Conservation (phyloP, 2,329 filamentous ascomycete genomes). For the Aspergillus luchuensis region DNA sequence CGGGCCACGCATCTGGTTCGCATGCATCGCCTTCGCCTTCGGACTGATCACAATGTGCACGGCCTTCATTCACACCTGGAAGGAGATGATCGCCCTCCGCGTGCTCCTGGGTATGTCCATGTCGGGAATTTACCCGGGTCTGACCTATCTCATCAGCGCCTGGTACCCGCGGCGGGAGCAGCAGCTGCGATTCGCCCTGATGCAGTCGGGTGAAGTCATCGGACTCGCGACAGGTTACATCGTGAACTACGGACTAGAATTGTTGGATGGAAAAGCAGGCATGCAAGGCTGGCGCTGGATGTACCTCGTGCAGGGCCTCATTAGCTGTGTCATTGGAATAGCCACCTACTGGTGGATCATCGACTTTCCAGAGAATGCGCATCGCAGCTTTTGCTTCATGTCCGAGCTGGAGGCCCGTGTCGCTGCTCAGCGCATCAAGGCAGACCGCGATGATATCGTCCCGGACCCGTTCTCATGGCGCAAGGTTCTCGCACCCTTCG, state of each 20-base stretch:
- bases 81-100: slow-evolving; percentile 68
- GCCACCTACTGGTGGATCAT: slow-evolving; percentile 71
- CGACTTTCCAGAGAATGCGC: slow-evolving; percentile 66
- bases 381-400: slow-evolving; percentile 61
- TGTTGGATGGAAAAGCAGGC: slow-evolving; percentile 58
- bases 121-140: slow-evolving; percentile 49
- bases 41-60: slow-evolving; percentile 69
- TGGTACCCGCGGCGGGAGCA: slow-evolving; percentile 68
- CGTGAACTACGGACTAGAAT: slow-evolving; percentile 70
- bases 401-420: slow-evolving; percentile 58
- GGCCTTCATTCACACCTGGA: slow-evolving; percentile 68
- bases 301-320: slow-evolving; percentile 67
- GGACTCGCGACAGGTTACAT: slow-evolving; percentile 67
- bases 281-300: slow-evolving; percentile 69
- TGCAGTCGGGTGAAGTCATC: slow-evolving; percentile 66
- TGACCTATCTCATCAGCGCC: slow-evolving; percentile 52
- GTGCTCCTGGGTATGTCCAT: slow-evolving; percentile 67
- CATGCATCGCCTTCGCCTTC: slow-evolving; percentile 61
- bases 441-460: slow-evolving; percentile 62
- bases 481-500: slow-evolving; percentile 59
- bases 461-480: slow-evolving; percentile 59
- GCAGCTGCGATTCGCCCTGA: slow-evolving; percentile 65
- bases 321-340: slow-evolving; percentile 61
- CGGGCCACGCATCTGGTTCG: slow-evolving; percentile 66
- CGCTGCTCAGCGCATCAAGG: slow-evolving; percentile 60